A percentile compares a stretch with the other conserved stretches of the same genome.
phyloP scores from a whole-genome alignment of 2,329 filamentous ascomycete genomes.

The Rhynchosporium agropyri region DNA sequence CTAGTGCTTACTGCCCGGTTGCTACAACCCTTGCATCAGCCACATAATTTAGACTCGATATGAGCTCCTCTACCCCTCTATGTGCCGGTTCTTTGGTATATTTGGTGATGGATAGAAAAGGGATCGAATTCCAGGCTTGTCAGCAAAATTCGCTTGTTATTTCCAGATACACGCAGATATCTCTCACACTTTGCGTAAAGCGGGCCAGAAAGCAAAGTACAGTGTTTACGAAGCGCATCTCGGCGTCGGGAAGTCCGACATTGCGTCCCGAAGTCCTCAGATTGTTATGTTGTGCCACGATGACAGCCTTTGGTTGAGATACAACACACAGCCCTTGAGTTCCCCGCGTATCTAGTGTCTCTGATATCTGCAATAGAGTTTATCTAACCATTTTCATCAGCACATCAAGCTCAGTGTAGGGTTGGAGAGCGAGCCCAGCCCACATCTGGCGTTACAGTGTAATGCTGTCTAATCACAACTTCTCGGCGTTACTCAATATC shows the following conservation, averaged over 20 bases:
- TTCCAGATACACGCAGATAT: constrained; percentile 16
- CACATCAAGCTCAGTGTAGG: constrained; percentile 7
- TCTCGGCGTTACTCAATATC: constrained; percentile 4
- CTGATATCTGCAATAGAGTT: constrained; percentile 3
- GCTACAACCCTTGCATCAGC: constrained; percentile 30
- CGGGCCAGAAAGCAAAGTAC: neutral
- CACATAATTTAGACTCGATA: constrained; percentile 27
- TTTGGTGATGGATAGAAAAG: constrained; percentile 13
- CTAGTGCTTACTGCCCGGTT: constrained; percentile 41
- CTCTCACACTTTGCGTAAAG: neutral
- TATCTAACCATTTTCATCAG: constrained; percentile 13
- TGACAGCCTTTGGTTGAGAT: constrained; percentile 2
- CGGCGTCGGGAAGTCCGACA: constrained; percentile 3
- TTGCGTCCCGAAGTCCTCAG: neutral
- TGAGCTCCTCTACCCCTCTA: constrained; percentile 23
- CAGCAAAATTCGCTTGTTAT: constrained; percentile 33
- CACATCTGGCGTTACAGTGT: constrained; percentile 1
- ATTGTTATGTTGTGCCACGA: neutral
- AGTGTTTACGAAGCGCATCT: constrained; percentile 5
- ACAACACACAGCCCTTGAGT: neutral
- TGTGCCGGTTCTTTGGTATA: neutral
- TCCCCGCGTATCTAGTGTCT: constrained; percentile 7
- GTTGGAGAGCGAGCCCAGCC: constrained; percentile 9
- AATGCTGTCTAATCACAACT: constrained; percentile 11
- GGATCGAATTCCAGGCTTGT: constrained; percentile 26